Base-by-base conservation (phyloP, 768 basidiomycete genomes). In the Rhodocollybia butyracea region DNA sequence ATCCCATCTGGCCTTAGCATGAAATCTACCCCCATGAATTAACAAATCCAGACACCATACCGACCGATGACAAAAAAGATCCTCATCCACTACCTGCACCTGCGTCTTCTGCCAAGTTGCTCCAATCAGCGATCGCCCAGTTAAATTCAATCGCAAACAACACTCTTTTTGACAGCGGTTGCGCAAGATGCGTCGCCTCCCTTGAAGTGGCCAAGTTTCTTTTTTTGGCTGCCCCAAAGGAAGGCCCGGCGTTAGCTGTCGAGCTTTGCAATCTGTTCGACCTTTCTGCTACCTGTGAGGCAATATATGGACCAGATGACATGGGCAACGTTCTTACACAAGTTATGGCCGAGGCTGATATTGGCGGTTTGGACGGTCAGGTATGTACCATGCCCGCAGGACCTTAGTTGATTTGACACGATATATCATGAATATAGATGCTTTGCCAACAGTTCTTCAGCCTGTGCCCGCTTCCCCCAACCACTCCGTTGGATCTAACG, bases 301-400 rank as follows among this genome's bases (percentile, higher is more conserved):
- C 69, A 13, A 76, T 67, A 24, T 86, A 73, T 64, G 77, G 81
- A 24, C 60, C 68, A 6, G 66, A 73, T 51, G 76, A 73, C 3
- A 64, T 83, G 17, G 88, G 89, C 0, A 69, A 83, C 3, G 73
- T 86, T 26, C 65, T 89, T 56, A 87, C 89, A 0, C 89, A 91
- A 66, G 86, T 90, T 11, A 58, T 85, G 36, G 81, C 86, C 12
- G 84, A 84, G 57, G 85, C 88, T 5, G 81, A 91, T 62, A 81
- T 86, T 2, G 83, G 82, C 12, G 86, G 87, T 5, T 82, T 81
- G 53, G 89, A 91, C 61, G 89, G 89, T 13, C 85, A 88, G 76
- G 85, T 86, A 59, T 64, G n/a, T 26, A 46, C 46, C 59, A 19
- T 15, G 12, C 1, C 22, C 22, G 11, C 48, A 17, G 53, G n/a